Conservation (phyloP, 2,329 filamentous ascomycete species). For the Podosphaera fusca region DNA sequence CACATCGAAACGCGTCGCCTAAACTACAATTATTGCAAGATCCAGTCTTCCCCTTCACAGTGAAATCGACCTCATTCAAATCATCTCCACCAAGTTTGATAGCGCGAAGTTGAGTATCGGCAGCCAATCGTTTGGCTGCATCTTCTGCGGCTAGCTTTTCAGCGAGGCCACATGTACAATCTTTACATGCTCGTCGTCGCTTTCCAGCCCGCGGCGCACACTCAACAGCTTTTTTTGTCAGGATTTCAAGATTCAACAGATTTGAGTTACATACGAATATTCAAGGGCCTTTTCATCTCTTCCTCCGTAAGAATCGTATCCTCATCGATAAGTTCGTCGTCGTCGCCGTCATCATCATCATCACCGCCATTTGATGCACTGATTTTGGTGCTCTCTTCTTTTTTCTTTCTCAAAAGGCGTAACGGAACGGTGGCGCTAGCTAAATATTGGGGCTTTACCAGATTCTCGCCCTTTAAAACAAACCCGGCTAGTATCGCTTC, state of each 20-base stretch:
- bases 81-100: slow-evolving; percentile 57
- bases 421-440: slow-evolving; percentile 21
- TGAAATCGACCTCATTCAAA: slow-evolving; percentile 81
- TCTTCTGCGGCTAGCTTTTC: slow-evolving; percentile 76
- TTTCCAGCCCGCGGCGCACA: slow-evolving; percentile 75
- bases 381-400: not conserved
- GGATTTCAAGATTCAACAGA: slow-evolving; percentile 3
- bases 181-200: slow-evolving; percentile 83
- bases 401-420: slow-evolving; percentile 30
- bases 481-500: slow-evolving; percentile 73
- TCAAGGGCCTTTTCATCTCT: slow-evolving; percentile 54
- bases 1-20: slow-evolving; percentile 69
- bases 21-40: slow-evolving; percentile 87
- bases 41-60: slow-evolving; percentile 87
- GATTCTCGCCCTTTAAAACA: slow-evolving; percentile 35
- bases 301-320: slow-evolving; percentile 67
- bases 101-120: slow-evolving; percentile 39
- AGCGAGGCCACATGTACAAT: slow-evolving; percentile 87
- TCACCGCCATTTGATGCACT: slow-evolving; percentile 17
- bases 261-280: slow-evolving; percentile 44
- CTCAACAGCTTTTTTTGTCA: slow-evolving; percentile 38
- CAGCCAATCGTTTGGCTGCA: slow-evolving; percentile 35
- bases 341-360: slow-evolving; percentile 31
- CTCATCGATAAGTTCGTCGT: slow-evolving; percentile 81
- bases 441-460: slow-evolving; percentile 44